These are phyloP conservation scores for Gaillardinia entomophila DNA, from an alignment of 805 yeast species.

Conservation along the genomic window DNA sequence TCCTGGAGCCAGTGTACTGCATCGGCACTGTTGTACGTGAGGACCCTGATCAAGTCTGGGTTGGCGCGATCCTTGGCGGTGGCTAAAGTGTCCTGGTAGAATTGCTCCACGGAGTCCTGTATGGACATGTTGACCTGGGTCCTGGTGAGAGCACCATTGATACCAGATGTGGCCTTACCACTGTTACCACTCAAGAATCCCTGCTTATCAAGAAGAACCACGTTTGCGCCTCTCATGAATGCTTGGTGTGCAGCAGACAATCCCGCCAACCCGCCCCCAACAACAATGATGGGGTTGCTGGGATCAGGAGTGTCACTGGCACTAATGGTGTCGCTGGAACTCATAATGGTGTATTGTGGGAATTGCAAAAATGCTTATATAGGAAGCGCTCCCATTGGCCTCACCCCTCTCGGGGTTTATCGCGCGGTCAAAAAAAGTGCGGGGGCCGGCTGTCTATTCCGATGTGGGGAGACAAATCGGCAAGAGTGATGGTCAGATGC, in stretches of 20 bases:
- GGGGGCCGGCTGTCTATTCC: no score
- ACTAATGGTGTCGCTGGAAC: no score
- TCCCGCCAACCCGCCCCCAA: slow-evolving; percentile 66
- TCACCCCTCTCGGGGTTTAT: no score
- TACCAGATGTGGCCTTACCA: slow-evolving; percentile 64
- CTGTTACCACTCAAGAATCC: slow-evolving; percentile 60
- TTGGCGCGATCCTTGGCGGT: slow-evolving; percentile 63
- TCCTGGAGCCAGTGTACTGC: slow-evolving; percentile 74
- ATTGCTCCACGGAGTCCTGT: slow-evolving; percentile 52
- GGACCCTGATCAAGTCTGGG: slow-evolving; percentile 49
- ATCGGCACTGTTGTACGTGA: slow-evolving; percentile 55
- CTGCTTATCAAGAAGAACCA: slow-evolving; percentile 52
- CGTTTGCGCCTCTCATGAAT: slow-evolving; percentile 47
- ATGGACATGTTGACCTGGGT: slow-evolving; percentile 49
- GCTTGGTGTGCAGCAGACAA: slow-evolving; percentile 57
- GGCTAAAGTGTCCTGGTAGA: slow-evolving; percentile 59
- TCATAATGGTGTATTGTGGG: no score
- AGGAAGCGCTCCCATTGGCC: no score
- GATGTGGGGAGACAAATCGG: no score
- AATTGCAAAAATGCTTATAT: no score
- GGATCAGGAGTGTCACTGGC: no score
- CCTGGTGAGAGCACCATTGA: slow-evolving; percentile 65
- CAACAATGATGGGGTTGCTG: slow-evolving; percentile 41
- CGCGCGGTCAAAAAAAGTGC: no score
- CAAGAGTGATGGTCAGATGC: no score